Evolutionary conservation across 352 stramenopile species (phyloP), one percentile per base, ranked within the genome.

Genomic region (Peronosclerospora sorghi): DNA sequence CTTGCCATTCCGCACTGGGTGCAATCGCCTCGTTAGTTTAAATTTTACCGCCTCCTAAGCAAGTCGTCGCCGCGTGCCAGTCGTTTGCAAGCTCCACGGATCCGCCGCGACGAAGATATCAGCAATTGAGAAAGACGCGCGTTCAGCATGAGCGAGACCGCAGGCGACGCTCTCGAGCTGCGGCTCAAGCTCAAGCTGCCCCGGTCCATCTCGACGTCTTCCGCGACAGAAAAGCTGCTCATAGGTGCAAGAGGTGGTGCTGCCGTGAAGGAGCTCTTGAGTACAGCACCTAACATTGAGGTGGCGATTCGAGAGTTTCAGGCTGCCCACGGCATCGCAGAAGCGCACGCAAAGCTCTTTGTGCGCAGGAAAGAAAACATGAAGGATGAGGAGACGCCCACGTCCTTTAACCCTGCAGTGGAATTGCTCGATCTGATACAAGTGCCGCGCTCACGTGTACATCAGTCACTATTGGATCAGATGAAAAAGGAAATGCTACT

Each of bases 241-340:
- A 80, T 92, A 15, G 80, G 80, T 20, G 76, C 74, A 6, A 69
- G 65, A 20, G 80, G 80, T 24, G 80, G 74, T 38, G 68, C 61
- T n/a, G 70, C 73, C 35, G 61, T 93, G 14, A 87, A 90, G 45
- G 80, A 87, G 32, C 53, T 93, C 23, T 60, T 93, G 28, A 86
- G 73, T 35, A 93, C 77, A 5, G 80, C 80, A 20, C 73, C 80
- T 21, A 86, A 93, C 41, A 82, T 83, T 2, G 77, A 90, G 48
- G 69, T 82, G 40, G 80, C 77, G 18, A 93, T 93, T 44, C 69
- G 66, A 23, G 69, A 78, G 32, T 93, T 90, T 60, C 80, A 93
- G 47, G 50, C 54, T 3, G 51, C 59, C 15, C 72, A 88, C 35
- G 76, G 77, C 4, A 53, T 93, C 41, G 51, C 63, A 8, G 66